Evolutionary conservation across 768 basidiomycete species (phyloP), one percentile per base, ranked within the genome.

Genomic region (Leccinellum albellum): DNA sequence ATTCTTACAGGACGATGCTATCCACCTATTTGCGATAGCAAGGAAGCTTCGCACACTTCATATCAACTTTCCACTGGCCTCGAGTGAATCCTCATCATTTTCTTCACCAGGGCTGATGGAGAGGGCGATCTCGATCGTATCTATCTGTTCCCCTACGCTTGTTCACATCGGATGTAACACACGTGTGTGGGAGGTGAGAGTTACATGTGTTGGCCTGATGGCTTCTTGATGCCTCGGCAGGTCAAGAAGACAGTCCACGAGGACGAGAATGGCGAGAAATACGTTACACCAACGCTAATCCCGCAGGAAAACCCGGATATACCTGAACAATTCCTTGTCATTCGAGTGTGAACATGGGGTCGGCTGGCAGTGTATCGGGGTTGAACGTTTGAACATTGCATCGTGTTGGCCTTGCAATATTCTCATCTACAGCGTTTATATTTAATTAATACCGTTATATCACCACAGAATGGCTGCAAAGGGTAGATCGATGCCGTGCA

Each of bases 291-390:
- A 9, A 71, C 56, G 1, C 70, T 88, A 8, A 74, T 70, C 2
- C 75, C 78, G 1, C 88, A 86, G 59, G 86, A 88, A 61, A 81
- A 74, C 56, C 82, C 82, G 8, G 86, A 84, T 57, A 73, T 91
- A 20, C 88, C 88, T 20, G 88, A 91, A 61, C 81, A 82, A 51
- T 89, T 91, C 62, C 77, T 87, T 49, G 87, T 89, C 32, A 78
- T 88, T 15, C 76, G 83, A 10, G 58, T 57, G 23, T 70, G 55
- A 70, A n/a, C 40, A 42, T 12, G 26, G 6, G 31, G 28, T 42
- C n/a, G 46, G 20, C 42, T 21, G 42, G 17, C 20, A 50, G 29
- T 31, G 10, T 32, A 31, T 26, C n/a, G n/a, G n/a, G n/a, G n/a
- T n/a, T n/a, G n/a, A n/a, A n/a, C n/a, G n/a, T n/a, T n/a, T n/a